phyloP scores from a whole-genome alignment of 2,329 filamentous ascomycete species.

The Botrytis paeoniae region DNA sequence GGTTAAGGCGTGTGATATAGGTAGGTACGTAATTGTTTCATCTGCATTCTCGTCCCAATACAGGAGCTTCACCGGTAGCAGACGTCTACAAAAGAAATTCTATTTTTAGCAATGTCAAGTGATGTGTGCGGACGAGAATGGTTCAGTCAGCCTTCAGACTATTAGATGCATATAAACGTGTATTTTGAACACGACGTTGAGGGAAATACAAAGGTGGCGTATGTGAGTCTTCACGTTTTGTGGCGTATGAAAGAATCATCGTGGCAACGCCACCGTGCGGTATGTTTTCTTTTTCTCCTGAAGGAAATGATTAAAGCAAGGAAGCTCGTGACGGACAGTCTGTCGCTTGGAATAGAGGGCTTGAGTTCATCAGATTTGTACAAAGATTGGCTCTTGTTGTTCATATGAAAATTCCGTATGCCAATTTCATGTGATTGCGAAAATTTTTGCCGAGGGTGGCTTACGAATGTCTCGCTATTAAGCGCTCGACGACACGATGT shows the following conservation, averaged over 20 bases:
- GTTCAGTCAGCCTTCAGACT: background rate
- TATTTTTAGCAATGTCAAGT: background rate
- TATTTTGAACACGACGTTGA: background rate
- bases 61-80: background rate
- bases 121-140: slow-evolving; percentile 3
- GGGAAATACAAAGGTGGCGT: background rate
- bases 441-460: background rate
- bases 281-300: background rate
- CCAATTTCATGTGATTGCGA: background rate
- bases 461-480: slow-evolving; percentile 2
- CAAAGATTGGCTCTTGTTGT: background rate
- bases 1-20: background rate
- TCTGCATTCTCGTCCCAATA: slow-evolving; percentile 3
- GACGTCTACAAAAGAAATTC: background rate
- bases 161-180: slow-evolving; percentile 8
- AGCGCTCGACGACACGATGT: background rate
- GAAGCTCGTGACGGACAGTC: background rate
- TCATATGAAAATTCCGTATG: background rate
- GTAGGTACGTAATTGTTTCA: background rate
- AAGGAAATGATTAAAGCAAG: background rate
- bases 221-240: slow-evolving; percentile 3
- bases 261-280: background rate
- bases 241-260: background rate
- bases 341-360: background rate
- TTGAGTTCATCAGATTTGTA: background rate